Conservation (phyloP, 129 eudicot genomes). For the Scalesia atractyloides region DNA sequence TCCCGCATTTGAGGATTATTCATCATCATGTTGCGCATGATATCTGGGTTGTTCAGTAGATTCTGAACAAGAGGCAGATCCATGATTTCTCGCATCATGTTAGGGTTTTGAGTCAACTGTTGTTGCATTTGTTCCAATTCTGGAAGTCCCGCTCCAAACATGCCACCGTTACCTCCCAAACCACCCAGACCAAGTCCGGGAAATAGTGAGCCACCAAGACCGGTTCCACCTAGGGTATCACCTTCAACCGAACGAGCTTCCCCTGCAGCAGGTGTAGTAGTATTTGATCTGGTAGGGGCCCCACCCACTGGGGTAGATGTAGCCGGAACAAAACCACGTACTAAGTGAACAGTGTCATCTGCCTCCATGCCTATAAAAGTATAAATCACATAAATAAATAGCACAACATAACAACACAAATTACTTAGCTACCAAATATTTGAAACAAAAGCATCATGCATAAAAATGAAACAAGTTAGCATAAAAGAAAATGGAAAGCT, state of each 20-base stretch:
- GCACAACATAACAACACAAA: background rate
- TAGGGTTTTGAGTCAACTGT: constrained; percentile 77
- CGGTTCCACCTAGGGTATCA: constrained; percentile 42
- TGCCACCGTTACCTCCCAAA: constrained; percentile 63
- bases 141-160: constrained; percentile 76
- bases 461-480: constrained; percentile 12
- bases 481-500: constrained; percentile 11
- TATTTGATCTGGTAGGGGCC: constrained; percentile 33
- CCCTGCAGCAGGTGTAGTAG: constrained; percentile 34
- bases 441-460: constrained; percentile 3
- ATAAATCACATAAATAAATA: constrained; percentile 27
- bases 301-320: constrained; percentile 43
- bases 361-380: constrained; percentile 57
- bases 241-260: constrained; percentile 43
- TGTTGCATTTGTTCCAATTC: constrained; percentile 84
- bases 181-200: constrained; percentile 70
- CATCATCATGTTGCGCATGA: constrained; percentile 80
- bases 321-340: constrained; percentile 71
- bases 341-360: constrained; percentile 73
- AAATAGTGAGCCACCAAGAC: constrained; percentile 55
- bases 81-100: constrained; percentile 88
- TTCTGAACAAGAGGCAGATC: constrained; percentile 79
- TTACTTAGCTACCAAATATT: constrained; percentile 17
- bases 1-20: constrained; percentile 94
- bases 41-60: constrained; percentile 75